Evolutionary conservation across 495 filamentous ascomycete genomes (phyloP), one percentile per base, ranked within the genome.

Genomic region (Thermothielavioides terrestris): DNA sequence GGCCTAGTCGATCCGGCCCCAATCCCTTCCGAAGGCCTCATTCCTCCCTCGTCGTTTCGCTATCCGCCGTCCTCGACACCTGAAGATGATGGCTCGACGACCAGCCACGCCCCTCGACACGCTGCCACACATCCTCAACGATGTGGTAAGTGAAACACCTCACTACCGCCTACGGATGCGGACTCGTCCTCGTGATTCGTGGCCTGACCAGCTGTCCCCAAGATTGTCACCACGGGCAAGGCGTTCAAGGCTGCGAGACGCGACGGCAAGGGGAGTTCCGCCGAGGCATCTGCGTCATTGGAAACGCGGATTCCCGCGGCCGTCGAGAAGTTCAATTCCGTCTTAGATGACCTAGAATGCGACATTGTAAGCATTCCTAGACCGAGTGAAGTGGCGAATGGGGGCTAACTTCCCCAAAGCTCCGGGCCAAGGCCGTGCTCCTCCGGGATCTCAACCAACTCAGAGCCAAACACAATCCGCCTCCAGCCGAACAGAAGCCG

Each of bases 161-260:
- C 6, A n/a, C 4, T 0, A 23, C 22, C 22, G 4, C n/a, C n/a
- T n/a, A n/a, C n/a, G n/a, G n/a, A n/a, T 9, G 2, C 3, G 20
- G 11, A 32, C 21, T 38, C 27, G 1, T 35, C 25, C 41, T 23
- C 7, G 23, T n/a, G n/a, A n/a, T n/a, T n/a, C n/a, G n/a, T n/a
- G n/a, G n/a, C n/a, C 42, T 47, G 27, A 53, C 52, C 9, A 26
- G 39, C 22, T 18, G 28, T 53, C 11, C 10, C 21, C 17, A 41
- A 79, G 77, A 59, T 78, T 17, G 63, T 80, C 30, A 68, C 76
- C 58, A 69, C 70, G 7, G 77, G 71, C 20, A 78, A 73, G 55
- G 67, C 71, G 23, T 61, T 78, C 15, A 70, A 57, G 46, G 52
- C 62, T 4, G 65, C 62, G 25, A 55, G 55, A 21, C 70, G 60